Evolutionary conservation across 768 basidiomycete species (phyloP), one percentile per base, ranked within the genome.

Genomic region (Russula dissimulans): DNA sequence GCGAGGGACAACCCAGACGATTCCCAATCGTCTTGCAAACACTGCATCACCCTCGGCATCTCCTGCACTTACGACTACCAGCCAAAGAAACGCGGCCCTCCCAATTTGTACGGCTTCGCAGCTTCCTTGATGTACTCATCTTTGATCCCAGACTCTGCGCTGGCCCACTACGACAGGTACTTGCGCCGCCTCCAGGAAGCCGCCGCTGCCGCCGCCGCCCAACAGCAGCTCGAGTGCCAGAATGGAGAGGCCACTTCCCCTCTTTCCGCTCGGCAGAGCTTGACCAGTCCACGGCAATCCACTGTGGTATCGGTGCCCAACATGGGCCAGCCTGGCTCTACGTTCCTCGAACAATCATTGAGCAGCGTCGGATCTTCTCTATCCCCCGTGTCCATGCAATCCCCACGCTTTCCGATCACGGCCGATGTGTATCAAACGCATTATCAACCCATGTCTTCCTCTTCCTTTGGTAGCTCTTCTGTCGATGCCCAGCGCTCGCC

Each of bases 21-120:
- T 69, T 76, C 81, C 10, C 87, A 85, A 71, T 83, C 83, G 64
- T 78, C 86, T 8, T 93, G 91, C 86, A 92, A 89, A 70, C 91
- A 93, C 69, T 94, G 91, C 70, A 77, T 87, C 66, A 80, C 86
- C 0, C 82, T 94, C 52, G 86, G 84, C 18, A 87, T 93, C 51
- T 81, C 84, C 5, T 94, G 93, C 71, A 92, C 89, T 1, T 95
- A 94, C 66, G 88, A 91, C 69, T 95, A 95, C 70, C 88, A 90
- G 70, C 93, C 93, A 18, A 93, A 93, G 78, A 95, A 95, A 73
- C 78, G 93, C 57, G 93, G 93, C 0, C 93, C 93, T 3, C 93
- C 92, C 2, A 95, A 95, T 72, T 77, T 93, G 89, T 95, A 72
- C 72, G 84, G 69, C 32, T 9, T 32, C 36, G n/a, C 51, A 9